Evolutionary conservation across 2,329 filamentous ascomycete genomes (phyloP).

Genomic region (Phaeomoniella chlamydospora): DNA sequence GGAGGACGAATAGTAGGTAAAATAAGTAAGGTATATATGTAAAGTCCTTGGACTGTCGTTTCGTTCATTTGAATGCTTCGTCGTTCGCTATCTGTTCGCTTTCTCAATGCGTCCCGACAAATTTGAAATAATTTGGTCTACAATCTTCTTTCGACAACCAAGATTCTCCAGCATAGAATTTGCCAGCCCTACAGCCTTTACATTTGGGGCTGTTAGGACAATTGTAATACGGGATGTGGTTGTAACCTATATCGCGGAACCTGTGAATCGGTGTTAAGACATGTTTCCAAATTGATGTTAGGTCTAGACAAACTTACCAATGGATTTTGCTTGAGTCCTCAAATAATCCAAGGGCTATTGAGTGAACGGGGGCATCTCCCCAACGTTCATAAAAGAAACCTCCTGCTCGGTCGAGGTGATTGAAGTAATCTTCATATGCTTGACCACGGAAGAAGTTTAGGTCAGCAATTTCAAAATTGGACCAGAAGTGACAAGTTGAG

Average conservation of each 20-base stretch:
- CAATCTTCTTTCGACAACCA: slow-evolving; percentile 87
- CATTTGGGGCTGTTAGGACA: slow-evolving; percentile 96
- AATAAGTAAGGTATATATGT: too few relatives aligned
- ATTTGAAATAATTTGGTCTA: slow-evolving; percentile 94
- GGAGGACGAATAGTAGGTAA: too few relatives aligned
- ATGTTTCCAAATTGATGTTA: not conserved
- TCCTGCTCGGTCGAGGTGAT: slow-evolving; percentile 82
- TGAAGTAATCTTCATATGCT: slow-evolving; percentile 88
- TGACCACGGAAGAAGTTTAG: slow-evolving; percentile 85
- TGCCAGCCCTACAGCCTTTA: slow-evolving; percentile 69
- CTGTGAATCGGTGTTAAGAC: slow-evolving; percentile 30
- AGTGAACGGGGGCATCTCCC: slow-evolving; percentile 96
- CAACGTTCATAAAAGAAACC: slow-evolving; percentile 98
- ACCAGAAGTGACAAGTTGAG: slow-evolving; percentile 98
- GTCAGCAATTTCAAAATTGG: slow-evolving; percentile 93
- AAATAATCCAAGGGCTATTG: slow-evolving; percentile 81
- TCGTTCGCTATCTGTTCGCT: too few relatives aligned
- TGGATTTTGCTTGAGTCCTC: slow-evolving; percentile 84
- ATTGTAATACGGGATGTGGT: slow-evolving; percentile 97
- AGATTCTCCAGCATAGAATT: slow-evolving; percentile 75
- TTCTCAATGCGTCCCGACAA: slow-evolving; percentile 67
- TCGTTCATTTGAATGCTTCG: too few relatives aligned
- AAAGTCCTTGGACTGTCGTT: too few relatives aligned
- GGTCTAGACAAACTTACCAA: slow-evolving; percentile 48
- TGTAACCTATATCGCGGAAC: slow-evolving; percentile 99